Evolutionary conservation across 2,329 filamentous ascomycete species (phyloP).

Genomic region (Sarocladiaceae sp.): DNA sequence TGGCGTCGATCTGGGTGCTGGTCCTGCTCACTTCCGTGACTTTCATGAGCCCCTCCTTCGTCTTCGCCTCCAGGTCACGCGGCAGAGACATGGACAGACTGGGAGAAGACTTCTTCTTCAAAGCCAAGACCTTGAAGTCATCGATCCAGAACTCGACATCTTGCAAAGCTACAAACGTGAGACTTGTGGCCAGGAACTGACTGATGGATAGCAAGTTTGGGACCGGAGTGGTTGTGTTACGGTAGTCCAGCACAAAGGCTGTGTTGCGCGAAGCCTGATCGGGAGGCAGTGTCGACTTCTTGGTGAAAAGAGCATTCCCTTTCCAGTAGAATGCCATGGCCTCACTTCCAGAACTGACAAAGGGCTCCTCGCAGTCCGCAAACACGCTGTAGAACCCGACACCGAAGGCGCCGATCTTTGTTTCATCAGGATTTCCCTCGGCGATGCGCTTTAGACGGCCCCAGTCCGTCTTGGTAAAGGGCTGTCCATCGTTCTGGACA

Average conservation of each 20-base stretch:
- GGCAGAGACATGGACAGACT: slow-evolving; percentile 67
- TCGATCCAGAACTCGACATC: slow-evolving; percentile 87
- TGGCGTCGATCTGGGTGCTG: slow-evolving; percentile 85
- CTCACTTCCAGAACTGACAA: slow-evolving; percentile 85
- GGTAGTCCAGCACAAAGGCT: slow-evolving; percentile 90
- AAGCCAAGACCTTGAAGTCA: slow-evolving; percentile 69
- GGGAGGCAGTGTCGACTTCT: slow-evolving; percentile 67
- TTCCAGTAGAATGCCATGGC: slow-evolving; percentile 99
- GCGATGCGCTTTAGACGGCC: slow-evolving; percentile 88
- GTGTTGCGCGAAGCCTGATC: slow-evolving; percentile 65
- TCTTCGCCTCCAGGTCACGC: slow-evolving; percentile 71
- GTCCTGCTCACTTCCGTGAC: slow-evolving; percentile 74
- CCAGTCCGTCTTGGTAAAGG: slow-evolving; percentile 90
- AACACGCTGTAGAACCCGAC: slow-evolving; percentile 99
- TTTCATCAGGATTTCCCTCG: slow-evolving; percentile 98
- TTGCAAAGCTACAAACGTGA: slow-evolving; percentile 90
- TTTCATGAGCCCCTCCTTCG: slow-evolving; percentile 83
- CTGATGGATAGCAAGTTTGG: slow-evolving; percentile 80
- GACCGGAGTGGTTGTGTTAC: slow-evolving; percentile 79
- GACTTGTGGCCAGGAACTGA: slow-evolving; percentile 88
- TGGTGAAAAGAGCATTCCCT: slow-evolving; percentile 92
- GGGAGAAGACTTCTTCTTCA: slow-evolving; percentile 82
- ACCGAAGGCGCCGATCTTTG: slow-evolving; percentile 96
- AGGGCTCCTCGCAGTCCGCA: slow-evolving; percentile 95
- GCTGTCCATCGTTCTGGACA: slow-evolving; percentile 85